Evolutionary conservation across 164 flowering plant genomes (phyloP), one percentile per base, ranked within the genome.

Genomic region (Echeveria elegans): DNA sequence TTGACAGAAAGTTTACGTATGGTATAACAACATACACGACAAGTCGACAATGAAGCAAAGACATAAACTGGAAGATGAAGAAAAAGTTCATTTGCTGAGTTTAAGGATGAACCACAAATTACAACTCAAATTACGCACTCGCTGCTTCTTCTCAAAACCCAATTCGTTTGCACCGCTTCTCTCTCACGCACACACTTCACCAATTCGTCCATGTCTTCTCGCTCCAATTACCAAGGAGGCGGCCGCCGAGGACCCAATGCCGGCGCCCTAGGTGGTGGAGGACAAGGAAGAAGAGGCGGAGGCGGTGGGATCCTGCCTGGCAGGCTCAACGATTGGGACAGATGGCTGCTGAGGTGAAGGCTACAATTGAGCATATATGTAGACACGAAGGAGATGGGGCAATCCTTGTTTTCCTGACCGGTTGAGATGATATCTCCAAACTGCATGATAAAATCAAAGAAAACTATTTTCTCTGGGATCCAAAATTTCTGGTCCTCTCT

Each of bases 361-460:
- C 95, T 74, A 80, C 92, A 34, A 81, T 90, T 76, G 96, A 88
- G 70, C 69, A 88, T 72, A 87, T 94, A 47, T 94, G 97, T 76
- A 83, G 83, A 45, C 74, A 79, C 78, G 97, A 86, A 78, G 85
- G 78, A 65, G 83, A 77, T 68, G 99, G 99, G 37, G 97, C 99
- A 29, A 81, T 94, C 75, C 93, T 94, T 70, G 93, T 94, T 37
- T 94, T 94, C 72, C 88, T 94, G 34, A 88, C 99, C 26, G 99
- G 99, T 24, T 94, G 99, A 97, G 97, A 94, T 79, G 99, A 94
- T 66, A 94, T 94, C 67, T 85, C 95, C 19, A 94, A 94, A 82
- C 80, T 94, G 62, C 83, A 80, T 65, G 96, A 89, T 69, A 82
- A 78, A 71, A 67, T 91, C 45, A 89, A 81, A 73, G 87, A 43